Percentiles rank a stretch among this genome's conserved stretches.
Evolutionary conservation across 2,329 filamentous ascomycete species (phyloP).

Genomic region (Cercospora nicotianae): DNA sequence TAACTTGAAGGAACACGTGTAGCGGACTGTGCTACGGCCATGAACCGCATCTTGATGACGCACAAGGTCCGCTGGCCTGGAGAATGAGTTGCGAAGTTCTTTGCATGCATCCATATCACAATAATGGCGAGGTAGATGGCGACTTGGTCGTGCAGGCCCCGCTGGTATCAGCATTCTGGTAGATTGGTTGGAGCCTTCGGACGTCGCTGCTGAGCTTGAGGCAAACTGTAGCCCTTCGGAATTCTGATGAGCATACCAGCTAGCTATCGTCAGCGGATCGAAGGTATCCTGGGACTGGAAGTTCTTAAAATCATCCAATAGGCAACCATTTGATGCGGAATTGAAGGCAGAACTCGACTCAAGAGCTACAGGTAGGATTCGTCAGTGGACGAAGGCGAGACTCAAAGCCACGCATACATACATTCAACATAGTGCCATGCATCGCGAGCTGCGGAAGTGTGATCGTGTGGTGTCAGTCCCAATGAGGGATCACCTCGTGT

Average conservation of each 20-base stretch:
- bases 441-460: no score
- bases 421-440: no score
- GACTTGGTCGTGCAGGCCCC: background rate
- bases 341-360: no score
- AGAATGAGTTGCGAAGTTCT: background rate
- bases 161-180: background rate
- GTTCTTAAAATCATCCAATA: no score
- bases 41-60: background rate
- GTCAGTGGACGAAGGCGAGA: no score
- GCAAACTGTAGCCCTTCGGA: accelerated
- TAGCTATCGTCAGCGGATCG: background rate
- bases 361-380: no score
- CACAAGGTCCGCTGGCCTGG: background rate
- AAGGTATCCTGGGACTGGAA: no score
- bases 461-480: no score
- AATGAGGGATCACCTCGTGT: no score
- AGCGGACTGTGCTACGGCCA: background rate
- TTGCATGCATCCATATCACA: background rate
- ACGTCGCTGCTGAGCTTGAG: background rate
- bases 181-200: background rate
- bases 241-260: background rate
- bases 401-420: no score
- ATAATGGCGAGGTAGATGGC: background rate
- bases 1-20: background rate
- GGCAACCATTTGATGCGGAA: no score